Percentiles rank a stretch among this genome's conserved stretches.
phyloP scores from a whole-genome alignment of 2,329 filamentous ascomycete species.

The Cucurbitaria berberidis region DNA sequence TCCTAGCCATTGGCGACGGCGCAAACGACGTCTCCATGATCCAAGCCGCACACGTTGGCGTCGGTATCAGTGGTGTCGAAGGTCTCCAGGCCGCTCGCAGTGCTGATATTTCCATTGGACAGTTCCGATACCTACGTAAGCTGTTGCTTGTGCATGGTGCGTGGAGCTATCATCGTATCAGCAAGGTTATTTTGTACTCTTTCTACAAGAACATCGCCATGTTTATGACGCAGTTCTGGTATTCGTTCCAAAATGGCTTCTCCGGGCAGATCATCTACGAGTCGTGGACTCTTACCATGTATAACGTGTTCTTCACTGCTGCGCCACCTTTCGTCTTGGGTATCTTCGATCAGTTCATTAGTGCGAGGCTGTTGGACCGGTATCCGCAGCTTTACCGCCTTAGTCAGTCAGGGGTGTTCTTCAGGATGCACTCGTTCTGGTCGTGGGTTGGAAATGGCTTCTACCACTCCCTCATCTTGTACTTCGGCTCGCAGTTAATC shows the following conservation, averaged over 20 bases:
- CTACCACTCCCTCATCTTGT: conserved; percentile 94
- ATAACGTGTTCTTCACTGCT: conserved; percentile 98
- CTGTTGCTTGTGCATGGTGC: conserved; percentile 92
- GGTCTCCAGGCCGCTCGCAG: conserved; percentile 95
- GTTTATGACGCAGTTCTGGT: conserved; percentile 99
- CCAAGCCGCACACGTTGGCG: conserved; percentile 95
- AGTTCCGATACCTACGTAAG: conserved; percentile 95
- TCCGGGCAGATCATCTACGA: conserved; percentile 98
- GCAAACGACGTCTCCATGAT: conserved; percentile 99
- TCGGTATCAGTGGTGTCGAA: conserved; percentile 96
- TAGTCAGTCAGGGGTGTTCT: conserved; percentile 91
- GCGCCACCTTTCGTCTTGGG: conserved; percentile 92
- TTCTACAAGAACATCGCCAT: conserved; percentile 99
- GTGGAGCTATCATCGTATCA: conserved; percentile 97
- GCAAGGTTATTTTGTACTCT: conserved; percentile 96
- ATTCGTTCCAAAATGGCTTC: conserved; percentile 97
- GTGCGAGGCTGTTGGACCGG: conserved; percentile 87
- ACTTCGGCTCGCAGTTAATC: conserved; percentile 81
- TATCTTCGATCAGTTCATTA: conserved; percentile 97
- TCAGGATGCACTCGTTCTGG: conserved; percentile 89
- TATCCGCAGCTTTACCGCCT: conserved; percentile 96
- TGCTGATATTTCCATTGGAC: conserved; percentile 92
- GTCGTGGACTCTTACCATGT: conserved; percentile 99
- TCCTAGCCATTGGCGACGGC: conserved; percentile 94
- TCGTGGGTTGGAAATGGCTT: conserved; percentile 94